Conservation (phyloP, 441 rosid genomes). For the Theobroma grandiflorum region DNA sequence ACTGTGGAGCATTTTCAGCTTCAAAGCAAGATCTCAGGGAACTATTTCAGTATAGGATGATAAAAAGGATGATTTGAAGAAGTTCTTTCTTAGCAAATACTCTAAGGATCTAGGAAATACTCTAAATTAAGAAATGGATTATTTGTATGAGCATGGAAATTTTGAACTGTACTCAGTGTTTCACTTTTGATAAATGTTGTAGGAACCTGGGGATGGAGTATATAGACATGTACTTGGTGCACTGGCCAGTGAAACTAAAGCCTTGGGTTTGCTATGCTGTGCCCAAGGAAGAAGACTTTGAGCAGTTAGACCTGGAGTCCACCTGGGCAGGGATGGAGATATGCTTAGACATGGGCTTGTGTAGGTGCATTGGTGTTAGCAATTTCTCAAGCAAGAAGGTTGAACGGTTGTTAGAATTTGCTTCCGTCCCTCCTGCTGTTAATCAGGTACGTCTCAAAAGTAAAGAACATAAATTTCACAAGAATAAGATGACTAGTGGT, state of each 20-base stretch:
- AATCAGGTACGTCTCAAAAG: conserved; percentile 64
- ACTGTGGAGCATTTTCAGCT: too few relatives aligned
- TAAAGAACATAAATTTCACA: too few relatives aligned
- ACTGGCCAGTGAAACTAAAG: conserved; percentile 90
- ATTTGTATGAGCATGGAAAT: neutral
- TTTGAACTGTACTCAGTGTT: neutral
- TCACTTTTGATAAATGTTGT: neutral
- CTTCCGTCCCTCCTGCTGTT: conserved; percentile 69
- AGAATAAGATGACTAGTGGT: too few relatives aligned
- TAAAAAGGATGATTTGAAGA: too few relatives aligned
- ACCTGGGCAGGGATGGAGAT: conserved; percentile 88
- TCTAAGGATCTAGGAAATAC: too few relatives aligned
- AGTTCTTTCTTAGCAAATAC: too few relatives aligned
- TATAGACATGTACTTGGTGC: conserved; percentile 85
- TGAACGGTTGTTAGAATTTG: conserved; percentile 56
- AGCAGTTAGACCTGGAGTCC: conserved; percentile 60
- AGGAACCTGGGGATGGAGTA: conserved; percentile 82
- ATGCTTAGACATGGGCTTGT: conserved; percentile 77
- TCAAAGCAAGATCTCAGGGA: too few relatives aligned
- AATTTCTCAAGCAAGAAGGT: conserved; percentile 81
- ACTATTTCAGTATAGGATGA: too few relatives aligned
- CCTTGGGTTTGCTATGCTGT: conserved; percentile 62
- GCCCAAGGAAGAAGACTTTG: conserved; percentile 83
- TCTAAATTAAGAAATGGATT: too few relatives aligned
- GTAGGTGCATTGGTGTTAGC: conserved; percentile 85